Base-by-base conservation (phyloP, 2,329 filamentous ascomycete species). In the Hypoxylon rubiginosum region DNA sequence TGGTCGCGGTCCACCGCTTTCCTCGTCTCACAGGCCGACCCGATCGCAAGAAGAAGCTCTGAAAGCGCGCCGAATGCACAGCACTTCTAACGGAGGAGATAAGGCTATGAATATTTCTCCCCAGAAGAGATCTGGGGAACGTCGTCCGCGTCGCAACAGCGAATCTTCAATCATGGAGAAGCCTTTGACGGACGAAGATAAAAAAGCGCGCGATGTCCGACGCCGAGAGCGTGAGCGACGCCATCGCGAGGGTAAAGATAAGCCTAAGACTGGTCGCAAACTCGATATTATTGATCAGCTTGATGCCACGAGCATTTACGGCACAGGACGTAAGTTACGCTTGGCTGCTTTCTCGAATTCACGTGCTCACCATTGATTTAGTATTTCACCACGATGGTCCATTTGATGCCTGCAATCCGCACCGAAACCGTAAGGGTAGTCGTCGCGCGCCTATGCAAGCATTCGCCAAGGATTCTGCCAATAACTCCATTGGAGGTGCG, bases 301-400 rank as follows among this genome's bases (percentile, higher is more conserved):
- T 70, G 96, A 98, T 82, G 94, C 96, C 68, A 97, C 94, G 4
- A 94, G 94, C 78, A 97, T 98, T 72, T 97, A 97, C 76, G 95
- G 96, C 62, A 93, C 92, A 74, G 94, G 95, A 80, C 83, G 93
- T 97, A 84, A 82, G 92, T 89, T 51, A 45, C 26, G 45, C 24
- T 17, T 24, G 4, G 8, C 7, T 7, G 55, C 45, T 45, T 50
- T 10, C 39, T 7, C 2, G 4, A 30, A 13, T 2, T 39, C 59
- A 19, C 58, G 59, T 53, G 68, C 66, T 60, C 7, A 64, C 4
- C 36, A 24, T 17, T 19, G 7, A 19, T 48, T 11, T 48, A 97
- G 94, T 97, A 72, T 97, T 98, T 81, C 96, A 99, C 75, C 96
- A 99, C 76, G 96, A 98, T 75, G 96, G 96, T 0, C 96, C 96